Percentiles rank a stretch among this genome's conserved stretches.
Conservation (phyloP, 805 yeast genomes). For the Starmerella apicola region DNA sequence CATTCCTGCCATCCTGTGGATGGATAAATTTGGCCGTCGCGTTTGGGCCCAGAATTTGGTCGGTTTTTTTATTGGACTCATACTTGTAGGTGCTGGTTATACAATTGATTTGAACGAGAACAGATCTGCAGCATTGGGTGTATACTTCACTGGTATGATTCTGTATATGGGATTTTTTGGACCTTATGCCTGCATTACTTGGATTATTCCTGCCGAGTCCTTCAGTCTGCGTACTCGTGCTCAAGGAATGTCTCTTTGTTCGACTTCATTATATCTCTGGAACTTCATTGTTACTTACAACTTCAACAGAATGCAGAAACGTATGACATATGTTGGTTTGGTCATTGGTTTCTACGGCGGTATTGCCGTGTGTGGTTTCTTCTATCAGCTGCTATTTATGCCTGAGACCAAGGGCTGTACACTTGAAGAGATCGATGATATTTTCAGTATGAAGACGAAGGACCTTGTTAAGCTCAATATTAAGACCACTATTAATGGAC, state of each 20-base stretch:
- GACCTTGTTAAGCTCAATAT: conserved; percentile 23
- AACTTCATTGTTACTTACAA: conserved; percentile 53
- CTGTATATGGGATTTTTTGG: conserved; percentile 57
- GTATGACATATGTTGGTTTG: conserved; percentile 50
- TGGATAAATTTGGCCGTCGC: conserved; percentile 35
- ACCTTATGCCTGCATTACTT: conserved; percentile 51
- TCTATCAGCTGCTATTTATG: conserved; percentile 37
- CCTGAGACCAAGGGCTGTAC: conserved; percentile 64
- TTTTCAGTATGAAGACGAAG: conserved; percentile 40
- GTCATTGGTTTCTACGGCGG: conserved; percentile 59
- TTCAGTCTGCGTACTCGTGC: conserved; percentile 49
- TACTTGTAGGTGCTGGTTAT: conserved; percentile 50
- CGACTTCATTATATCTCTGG: conserved; percentile 47
- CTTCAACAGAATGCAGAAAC: conserved; percentile 43
- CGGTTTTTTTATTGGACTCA: conserved; percentile 48
- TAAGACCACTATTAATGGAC: conserved; percentile 1
- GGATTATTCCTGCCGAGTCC: conserved; percentile 58
- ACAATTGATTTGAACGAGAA: conserved; percentile 31
- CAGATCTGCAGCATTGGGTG: conserved; percentile 41
- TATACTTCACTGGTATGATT: conserved; percentile 50
- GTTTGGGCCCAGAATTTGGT: conserved; percentile 46
- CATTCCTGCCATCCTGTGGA: conserved; percentile 47
- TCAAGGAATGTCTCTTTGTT: conserved; percentile 51
- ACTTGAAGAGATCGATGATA: conserved; percentile 57
- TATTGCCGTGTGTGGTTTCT: conserved; percentile 42